Base-by-base conservation (phyloP, 176 grass and related monocot species). In the Hyparrhenia diplandra region DNA sequence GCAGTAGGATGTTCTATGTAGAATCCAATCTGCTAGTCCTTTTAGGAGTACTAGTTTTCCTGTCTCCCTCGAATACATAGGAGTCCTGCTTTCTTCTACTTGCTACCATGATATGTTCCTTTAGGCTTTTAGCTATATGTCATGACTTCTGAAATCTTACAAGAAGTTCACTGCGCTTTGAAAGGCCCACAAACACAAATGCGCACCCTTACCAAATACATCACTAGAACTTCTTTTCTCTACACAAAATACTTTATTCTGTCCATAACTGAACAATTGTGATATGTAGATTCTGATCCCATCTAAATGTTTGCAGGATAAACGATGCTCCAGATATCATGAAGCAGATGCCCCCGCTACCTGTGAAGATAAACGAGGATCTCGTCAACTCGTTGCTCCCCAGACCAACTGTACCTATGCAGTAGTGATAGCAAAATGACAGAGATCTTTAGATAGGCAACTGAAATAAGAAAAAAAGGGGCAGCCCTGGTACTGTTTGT, bases 301-400 rank as follows among this genome's bases (percentile, higher is more conserved):
- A 70, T 11, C 1, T 24, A 49, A 61, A 51, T 84, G 14, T 59
- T 65, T 99, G 84, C 89, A 99, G 97, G 76, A 93, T 93, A 78
- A 95, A 70, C 59, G 97, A 99, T 85, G 82, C 88, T 31, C 90
- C 97, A 25, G 97, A 99, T 9, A 93, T 96, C 90, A 99, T 99
- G 93, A 99, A 96, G 89, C 97, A 99, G 86, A 99, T 99, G 97
- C 97, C 97, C 6, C 91, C 93, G 12, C 72, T 99, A 77, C 97
- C 97, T 0, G 92, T 89, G 72, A 93, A 96, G 89, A 82, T 99
- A 80, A 93, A 99, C 39, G 97, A 99, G 83, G 97, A 99, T 10
- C 93, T 99, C 1, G 91, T 92, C 24, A 99, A 92, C 63, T 93
- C 97, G 12, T 78, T 99, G 67, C 87, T 99, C 55, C 97, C 97